These are phyloP conservation scores for Bryum argenteum DNA, from an alignment of 225 moss, liverwort and hornwort genomes.

Conservation along the genomic window DNA sequence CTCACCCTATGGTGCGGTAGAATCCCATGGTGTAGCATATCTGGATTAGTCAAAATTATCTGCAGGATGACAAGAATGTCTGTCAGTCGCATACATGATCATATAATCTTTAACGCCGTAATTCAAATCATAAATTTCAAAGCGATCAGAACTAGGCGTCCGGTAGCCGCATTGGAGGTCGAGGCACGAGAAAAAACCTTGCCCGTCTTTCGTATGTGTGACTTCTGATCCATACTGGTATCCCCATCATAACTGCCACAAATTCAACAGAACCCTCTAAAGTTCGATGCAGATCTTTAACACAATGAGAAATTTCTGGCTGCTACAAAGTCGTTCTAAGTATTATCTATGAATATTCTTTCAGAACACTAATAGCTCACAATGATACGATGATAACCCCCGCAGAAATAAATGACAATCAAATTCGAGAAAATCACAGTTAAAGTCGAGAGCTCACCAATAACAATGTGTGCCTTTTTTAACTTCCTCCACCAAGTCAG, in stretches of 20 bases:
- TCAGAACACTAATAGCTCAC: slow-evolving; percentile 1
- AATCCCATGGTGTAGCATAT: slow-evolving; percentile 66
- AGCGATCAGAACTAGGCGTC: not conserved
- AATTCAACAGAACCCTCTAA: slow-evolving; percentile 21
- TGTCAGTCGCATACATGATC: not conserved
- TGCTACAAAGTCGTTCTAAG: slow-evolving; percentile 5
- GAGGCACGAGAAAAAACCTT: slow-evolving; percentile 42
- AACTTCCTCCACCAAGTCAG: slow-evolving; percentile 54
- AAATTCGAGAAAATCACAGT: not conserved
- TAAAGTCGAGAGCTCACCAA: slow-evolving; percentile 44
- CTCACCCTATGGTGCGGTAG: slow-evolving; percentile 63
- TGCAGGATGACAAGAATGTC: slow-evolving; percentile 31
- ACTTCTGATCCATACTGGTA: slow-evolving; percentile 49
- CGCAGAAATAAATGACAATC: slow-evolving; percentile 2
- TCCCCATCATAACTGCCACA: slow-evolving; percentile 65
- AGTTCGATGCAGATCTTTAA: slow-evolving; percentile 8
- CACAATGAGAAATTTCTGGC: slow-evolving; percentile 5
- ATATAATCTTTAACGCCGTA: slow-evolving; percentile 2
- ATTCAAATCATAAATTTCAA: slow-evolving; percentile 7
- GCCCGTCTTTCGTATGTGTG: slow-evolving; percentile 60
- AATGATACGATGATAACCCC: not conserved
- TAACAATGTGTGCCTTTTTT: slow-evolving; percentile 61
- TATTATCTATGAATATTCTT: not conserved
- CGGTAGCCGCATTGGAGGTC: slow-evolving; percentile 9
- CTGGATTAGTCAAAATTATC: slow-evolving; percentile 68